Conservation (phyloP, 805 yeast species). For the Kodamaea kaohsiungensis region DNA sequence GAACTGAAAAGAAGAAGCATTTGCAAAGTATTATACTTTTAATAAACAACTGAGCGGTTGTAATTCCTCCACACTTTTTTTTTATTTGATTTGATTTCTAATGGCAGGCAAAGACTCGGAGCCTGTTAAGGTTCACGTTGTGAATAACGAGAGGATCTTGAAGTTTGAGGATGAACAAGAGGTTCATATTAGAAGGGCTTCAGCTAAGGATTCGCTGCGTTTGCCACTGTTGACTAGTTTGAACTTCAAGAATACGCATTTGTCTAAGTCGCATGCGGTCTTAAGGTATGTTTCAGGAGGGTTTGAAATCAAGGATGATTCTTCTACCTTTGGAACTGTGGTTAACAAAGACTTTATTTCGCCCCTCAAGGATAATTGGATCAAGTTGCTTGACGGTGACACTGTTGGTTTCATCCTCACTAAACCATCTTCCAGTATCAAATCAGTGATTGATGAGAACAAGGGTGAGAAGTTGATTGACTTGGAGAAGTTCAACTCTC, state of each 20-base stretch:
- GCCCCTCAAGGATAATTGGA: constrained; percentile 16
- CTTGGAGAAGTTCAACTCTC: constrained; percentile 21
- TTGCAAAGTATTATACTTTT: background rate
- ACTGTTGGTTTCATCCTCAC: constrained; percentile 36
- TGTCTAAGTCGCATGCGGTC: constrained; percentile 41
- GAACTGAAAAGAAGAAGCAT: background rate
- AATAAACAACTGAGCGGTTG: background rate
- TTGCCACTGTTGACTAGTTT: constrained; percentile 30
- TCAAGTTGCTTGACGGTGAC: constrained; percentile 25
- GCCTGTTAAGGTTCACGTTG: background rate
- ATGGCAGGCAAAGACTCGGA: background rate
- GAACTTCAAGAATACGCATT: constrained; percentile 33
- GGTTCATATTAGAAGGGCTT: constrained; percentile 29
- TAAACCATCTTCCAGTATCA: constrained; percentile 27
- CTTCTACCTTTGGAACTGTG: constrained; percentile 43
- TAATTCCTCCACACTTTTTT: background rate
- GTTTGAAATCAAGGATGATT: constrained; percentile 29
- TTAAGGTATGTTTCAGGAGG: constrained; percentile 18
- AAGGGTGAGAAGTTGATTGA: constrained; percentile 19
- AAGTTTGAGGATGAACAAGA: constrained; percentile 16
- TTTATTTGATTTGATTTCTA: background rate
- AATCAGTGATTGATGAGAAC: constrained; percentile 12
- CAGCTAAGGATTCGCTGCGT: constrained; percentile 28
- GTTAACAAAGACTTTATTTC: constrained; percentile 27
- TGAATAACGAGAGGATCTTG: constrained; percentile 12